Evolutionary conservation across 163 green algal species (phyloP), one percentile per base, ranked within the genome.

Genomic region (Chlamydomonas reinhardtii): DNA sequence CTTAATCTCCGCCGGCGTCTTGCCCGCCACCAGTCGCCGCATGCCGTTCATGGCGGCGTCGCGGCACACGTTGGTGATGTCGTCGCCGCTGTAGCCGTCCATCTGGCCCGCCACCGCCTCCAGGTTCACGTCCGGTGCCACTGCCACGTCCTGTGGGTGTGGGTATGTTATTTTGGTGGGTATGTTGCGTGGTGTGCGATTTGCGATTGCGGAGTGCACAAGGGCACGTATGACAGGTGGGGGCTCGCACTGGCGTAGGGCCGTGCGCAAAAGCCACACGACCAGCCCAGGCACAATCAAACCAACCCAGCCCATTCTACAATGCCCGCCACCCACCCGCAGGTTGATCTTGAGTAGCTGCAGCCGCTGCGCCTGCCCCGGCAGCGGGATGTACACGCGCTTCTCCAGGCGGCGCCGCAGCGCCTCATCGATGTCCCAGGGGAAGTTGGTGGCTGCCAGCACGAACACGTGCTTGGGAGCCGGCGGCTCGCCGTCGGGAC

Each of bases 371-470:
- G 91, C 88, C 15, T 69, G 22, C 15, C 81, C 91, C 11, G 97
- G 97, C 77, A 99, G 94, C 2, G 96, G 94, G 91, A 99, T 99
- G 92, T 98, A 99, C 69, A 99, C 96, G 65, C 96, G 91, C 92
- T 99, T 99, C 92, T 98, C 96, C 66, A 99, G 89, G 6, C 96
- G 92, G 5, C 70, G 77, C 32, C 96, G 86, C 91, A 99, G 91
- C 16, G 97, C 97, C 90, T 99, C 97, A 73, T 99, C 97, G 22
- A 99, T 94, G 89, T 99, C 96, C 97, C 96, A 98, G 12, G 97
- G 97, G 86, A 97, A 98, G 93, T 99, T 99, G 71, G 97, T 99
- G 54, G 97, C 97, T 0, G 96, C 97, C 66, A 99, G 93, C 75
- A 99, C 95, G 95, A 99, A 98, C 61, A 99, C 96, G 77, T 95